These are phyloP conservation scores for Sutorius australiensis DNA, from an alignment of 768 basidiomycete genomes.

Conservation along the genomic window DNA sequence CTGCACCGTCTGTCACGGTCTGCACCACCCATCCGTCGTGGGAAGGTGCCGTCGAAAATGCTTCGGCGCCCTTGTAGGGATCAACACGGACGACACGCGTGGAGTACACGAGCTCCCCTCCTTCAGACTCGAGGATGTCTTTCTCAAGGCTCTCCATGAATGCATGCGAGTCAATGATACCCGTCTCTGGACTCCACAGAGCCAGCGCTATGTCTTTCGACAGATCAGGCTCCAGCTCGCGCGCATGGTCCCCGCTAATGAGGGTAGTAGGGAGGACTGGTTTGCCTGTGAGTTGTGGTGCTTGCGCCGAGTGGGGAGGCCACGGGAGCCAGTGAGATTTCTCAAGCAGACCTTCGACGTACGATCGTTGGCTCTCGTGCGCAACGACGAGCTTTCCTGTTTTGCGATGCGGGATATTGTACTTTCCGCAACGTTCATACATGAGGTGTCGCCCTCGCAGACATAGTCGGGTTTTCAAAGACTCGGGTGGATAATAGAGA, in stretches of 20 bases:
- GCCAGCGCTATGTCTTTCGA: slow-evolving; percentile 65
- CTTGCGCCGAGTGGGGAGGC: slow-evolving; percentile 39
- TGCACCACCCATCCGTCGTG: slow-evolving; percentile 88
- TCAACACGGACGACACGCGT: slow-evolving; percentile 88
- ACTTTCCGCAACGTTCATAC: slow-evolving; percentile 65
- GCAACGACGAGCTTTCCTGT: slow-evolving; percentile 92
- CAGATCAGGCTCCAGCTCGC: slow-evolving; percentile 80
- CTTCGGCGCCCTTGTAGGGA: slow-evolving; percentile 37
- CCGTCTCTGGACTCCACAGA: slow-evolving; percentile 81
- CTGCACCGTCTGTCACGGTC: slow-evolving; percentile 52
- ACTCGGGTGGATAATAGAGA: slow-evolving; percentile 77
- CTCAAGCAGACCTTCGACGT: slow-evolving; percentile 64
- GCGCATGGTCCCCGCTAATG: slow-evolving; percentile 63
- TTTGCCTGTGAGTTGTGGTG: slow-evolving; percentile 20
- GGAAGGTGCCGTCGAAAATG: slow-evolving; percentile 22
- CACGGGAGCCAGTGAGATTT: slow-evolving; percentile 56
- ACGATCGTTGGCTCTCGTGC: slow-evolving; percentile 56
- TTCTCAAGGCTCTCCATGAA: slow-evolving; percentile 81
- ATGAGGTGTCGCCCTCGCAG: slow-evolving; percentile 81
- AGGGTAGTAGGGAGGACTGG: slow-evolving; percentile 60
- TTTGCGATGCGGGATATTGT: slow-evolving; percentile 65
- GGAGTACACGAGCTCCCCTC: slow-evolving; percentile 67
- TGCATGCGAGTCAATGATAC: slow-evolving; percentile 84
- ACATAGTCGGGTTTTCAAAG: slow-evolving; percentile 83
- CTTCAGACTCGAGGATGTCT: slow-evolving; percentile 70